These are phyloP conservation scores for Epichloe scottii DNA, from an alignment of 2,329 filamentous ascomycete species.

Conservation along the genomic window DNA sequence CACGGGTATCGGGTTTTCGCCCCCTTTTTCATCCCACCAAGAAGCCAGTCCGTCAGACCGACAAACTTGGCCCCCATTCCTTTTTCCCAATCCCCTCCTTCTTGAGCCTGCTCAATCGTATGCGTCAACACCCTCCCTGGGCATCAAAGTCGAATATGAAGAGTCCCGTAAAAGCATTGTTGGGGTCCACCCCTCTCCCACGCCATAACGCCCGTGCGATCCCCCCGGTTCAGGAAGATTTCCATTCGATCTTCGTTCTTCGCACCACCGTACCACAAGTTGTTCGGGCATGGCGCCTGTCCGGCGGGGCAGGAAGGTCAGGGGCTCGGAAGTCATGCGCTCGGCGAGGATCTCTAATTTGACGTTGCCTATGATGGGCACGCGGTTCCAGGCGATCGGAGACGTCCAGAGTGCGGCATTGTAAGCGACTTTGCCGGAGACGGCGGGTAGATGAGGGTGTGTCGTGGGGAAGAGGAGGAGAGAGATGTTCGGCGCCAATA, in stretches of 20 bases:
- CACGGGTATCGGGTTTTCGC: conserved; percentile 22
- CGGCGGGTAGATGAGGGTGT: conserved; percentile 81
- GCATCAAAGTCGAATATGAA: conserved; percentile 95
- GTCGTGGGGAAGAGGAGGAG: conserved; percentile 63
- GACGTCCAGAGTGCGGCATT: conserved; percentile 91
- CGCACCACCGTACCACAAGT: conserved; percentile 80
- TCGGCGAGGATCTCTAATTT: conserved; percentile 78
- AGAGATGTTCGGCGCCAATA: conserved; percentile 63
- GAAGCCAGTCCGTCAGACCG: conserved; percentile 84
- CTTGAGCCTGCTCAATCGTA: conserved; percentile 87
- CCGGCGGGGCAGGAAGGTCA: conserved; percentile 33
- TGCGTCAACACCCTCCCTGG: conserved; percentile 70
- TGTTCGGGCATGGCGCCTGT: conserved; percentile 58
- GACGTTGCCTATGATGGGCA: conserved; percentile 85
- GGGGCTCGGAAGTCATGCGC: conserved; percentile 59
- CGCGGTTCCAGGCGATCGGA: conserved; percentile 86
- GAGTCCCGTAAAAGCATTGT: conserved; percentile 74
- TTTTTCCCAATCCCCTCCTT: conserved; percentile 70
- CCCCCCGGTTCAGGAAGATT: conserved; percentile 22
- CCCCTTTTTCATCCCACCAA: conserved; percentile 53
- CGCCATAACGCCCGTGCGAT: conserved; percentile 31
- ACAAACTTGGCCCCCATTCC: conserved; percentile 74
- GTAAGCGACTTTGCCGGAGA: conserved; percentile 82
- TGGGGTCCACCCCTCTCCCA: conserved; percentile 32
- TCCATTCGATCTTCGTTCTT: conserved; percentile 21